Base-by-base conservation (phyloP, 2,329 filamentous ascomycete species). In the Sporothrix pallida region DNA sequence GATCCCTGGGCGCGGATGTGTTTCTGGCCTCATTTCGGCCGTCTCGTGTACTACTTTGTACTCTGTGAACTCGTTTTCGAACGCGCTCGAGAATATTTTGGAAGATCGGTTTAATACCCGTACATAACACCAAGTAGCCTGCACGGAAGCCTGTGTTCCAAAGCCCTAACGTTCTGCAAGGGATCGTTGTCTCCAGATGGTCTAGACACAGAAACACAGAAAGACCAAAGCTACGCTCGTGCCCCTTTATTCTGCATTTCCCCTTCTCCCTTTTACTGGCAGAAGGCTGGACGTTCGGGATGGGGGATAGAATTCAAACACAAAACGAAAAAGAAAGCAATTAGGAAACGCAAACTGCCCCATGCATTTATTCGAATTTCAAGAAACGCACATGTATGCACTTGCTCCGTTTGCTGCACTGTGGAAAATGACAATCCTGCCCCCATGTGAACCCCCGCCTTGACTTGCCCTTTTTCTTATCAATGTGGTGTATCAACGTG, bases 361-460 rank as follows among this genome's bases (percentile, higher is more conserved):
- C 7, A 5, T 37, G 31, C 31, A 37, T 37, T 37, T 37, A 37
- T 37, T 37, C 31, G 7, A 37, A 7, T 37, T 37, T 37, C 31
- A 37, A 37, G 31, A 37, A 37, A 37, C 31, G 7, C 31, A 37
- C 7, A 48, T 46, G 37, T 23, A 60, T 17, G 56, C 52, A 56
- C 20, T 26, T 26, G 52, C 20, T 23, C n/a, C 1, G 23, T 37
- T 13, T 9, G 26, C 3, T 60, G 7, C 26, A 60, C 26, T 23
- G 13, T 37, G 13, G 13, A 37, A 26, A 37, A 37, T 13, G 13
- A 31, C 48, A 17, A 12, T 12, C 17, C 23, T 2, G 7, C 4
- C n/a, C 42, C n/a, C 60, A 44, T 65, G 62, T 65, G n/a, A 5
- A n/a, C 60, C 58, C 60, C 62, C 62, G 62, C 62, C 42, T 67